Percentiles rank a stretch among this genome's conserved stretches.
phyloP scores from a whole-genome alignment of 2,329 filamentous ascomycete genomes.

The Hirsutella thompsonii region DNA sequence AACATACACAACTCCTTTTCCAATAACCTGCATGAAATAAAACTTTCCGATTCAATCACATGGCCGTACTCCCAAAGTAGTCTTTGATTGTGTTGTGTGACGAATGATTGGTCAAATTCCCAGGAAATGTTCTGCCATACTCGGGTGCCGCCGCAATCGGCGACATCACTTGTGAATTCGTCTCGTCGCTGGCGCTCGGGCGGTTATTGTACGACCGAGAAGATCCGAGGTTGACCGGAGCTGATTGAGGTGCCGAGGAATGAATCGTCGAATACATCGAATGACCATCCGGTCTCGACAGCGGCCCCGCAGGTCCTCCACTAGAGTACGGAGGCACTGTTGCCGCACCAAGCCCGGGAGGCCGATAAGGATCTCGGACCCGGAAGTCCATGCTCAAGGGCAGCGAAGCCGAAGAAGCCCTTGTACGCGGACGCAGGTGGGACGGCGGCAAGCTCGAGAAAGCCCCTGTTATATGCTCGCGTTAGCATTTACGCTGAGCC shows the following conservation, averaged over 20 bases:
- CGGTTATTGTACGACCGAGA: neutral
- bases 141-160: slow-evolving; percentile 40
- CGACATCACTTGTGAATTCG: slow-evolving; percentile 32
- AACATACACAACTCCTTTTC: too few relatives aligned
- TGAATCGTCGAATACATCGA: neutral
- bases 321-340: neutral
- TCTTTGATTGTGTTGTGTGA: slow-evolving; percentile 32
- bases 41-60: slow-evolving; percentile 2
- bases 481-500: neutral
- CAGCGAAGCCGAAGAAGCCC: slow-evolving; percentile 35
- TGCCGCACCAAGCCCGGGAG: slow-evolving; percentile 10
- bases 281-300: slow-evolving; percentile 22
- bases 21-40: too few relatives aligned
- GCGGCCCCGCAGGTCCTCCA: slow-evolving; percentile 10
- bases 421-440: slow-evolving; percentile 31
- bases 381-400: slow-evolving; percentile 30
- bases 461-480: neutral
- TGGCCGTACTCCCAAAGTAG: slow-evolving; percentile 24
- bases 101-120: slow-evolving; percentile 22
- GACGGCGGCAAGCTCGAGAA: slow-evolving; percentile 29
- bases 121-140: slow-evolving; percentile 35
- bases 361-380: slow-evolving; percentile 19
- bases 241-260: slow-evolving; percentile 19
- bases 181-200: neutral
- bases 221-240: slow-evolving; percentile 16